Conservation (phyloP, 1,284 basidiomycete species). For the Psilocybe mexicana region DNA sequence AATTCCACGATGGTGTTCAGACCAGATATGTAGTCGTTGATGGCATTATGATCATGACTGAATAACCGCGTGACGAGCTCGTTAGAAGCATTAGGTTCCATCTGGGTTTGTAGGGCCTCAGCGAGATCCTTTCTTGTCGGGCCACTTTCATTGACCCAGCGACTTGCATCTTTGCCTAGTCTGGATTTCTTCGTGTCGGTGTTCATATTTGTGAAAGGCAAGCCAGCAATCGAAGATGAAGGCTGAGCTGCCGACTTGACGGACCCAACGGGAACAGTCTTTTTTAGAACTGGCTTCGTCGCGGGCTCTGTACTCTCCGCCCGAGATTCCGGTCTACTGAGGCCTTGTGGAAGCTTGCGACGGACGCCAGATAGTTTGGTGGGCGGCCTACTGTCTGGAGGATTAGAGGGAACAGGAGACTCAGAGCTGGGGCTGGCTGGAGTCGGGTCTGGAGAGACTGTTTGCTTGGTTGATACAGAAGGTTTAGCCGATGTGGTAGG, state of each 20-base stretch:
- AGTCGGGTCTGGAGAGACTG: constrained; percentile 25
- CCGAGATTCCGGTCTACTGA: constrained; percentile 60
- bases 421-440: constrained; percentile 39
- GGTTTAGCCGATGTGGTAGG: too few relatives aligned
- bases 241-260: constrained; percentile 18
- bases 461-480: constrained; percentile 20
- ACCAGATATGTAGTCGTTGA: constrained; percentile 89
- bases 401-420: constrained; percentile 31
- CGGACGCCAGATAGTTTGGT: constrained; percentile 65
- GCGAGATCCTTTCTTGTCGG: constrained; percentile 84
- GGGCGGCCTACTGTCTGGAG: constrained; percentile 28
- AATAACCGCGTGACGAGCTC: constrained; percentile 84
- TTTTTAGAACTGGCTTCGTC: constrained; percentile 53
- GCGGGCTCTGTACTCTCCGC: constrained; percentile 53
- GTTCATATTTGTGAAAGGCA: constrained; percentile 73
- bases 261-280: constrained; percentile 38
- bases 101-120: constrained; percentile 87
- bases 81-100: constrained; percentile 82
- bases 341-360: constrained; percentile 69
- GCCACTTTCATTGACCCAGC: constrained; percentile 85
- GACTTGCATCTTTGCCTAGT: constrained; percentile 76
- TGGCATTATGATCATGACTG: constrained; percentile 94
- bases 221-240: constrained; percentile 32
- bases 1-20: constrained; percentile 76
- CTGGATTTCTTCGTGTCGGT: constrained; percentile 74